Percentiles rank a stretch among this genome's conserved stretches.
These are phyloP conservation scores for Rostrohypoxylon terebratum DNA, from an alignment of 495 filamentous ascomycete genomes.

Conservation along the genomic window DNA sequence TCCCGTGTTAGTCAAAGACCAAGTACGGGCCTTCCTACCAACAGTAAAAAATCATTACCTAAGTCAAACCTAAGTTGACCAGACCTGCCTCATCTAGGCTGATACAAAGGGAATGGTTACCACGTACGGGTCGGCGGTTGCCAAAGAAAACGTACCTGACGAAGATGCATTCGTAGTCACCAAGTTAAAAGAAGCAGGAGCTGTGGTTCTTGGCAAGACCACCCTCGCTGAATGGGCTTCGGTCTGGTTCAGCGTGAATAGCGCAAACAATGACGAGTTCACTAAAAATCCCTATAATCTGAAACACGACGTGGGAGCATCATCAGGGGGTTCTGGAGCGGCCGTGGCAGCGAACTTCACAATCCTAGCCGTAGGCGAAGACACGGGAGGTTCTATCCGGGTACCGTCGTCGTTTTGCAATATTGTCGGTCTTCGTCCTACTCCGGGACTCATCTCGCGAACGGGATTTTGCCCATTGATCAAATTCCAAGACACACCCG, in stretches of 20 bases:
- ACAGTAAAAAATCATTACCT: background rate
- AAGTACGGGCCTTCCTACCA: constrained; percentile 18
- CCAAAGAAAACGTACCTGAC: constrained; percentile 32
- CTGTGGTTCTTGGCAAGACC: constrained; percentile 59
- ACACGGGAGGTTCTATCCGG: constrained; percentile 43
- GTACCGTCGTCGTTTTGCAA: constrained; percentile 40
- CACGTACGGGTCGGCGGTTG: constrained; percentile 38
- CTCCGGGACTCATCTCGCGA: constrained; percentile 48
- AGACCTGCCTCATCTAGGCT: background rate
- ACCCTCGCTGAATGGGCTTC: constrained; percentile 37
- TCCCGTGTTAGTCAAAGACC: constrained; percentile 47
- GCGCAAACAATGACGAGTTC: constrained; percentile 40
- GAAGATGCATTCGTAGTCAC: constrained; percentile 52
- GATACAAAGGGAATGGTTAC: constrained; percentile 47
- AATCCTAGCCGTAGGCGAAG: constrained; percentile 46
- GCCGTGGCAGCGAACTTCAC: constrained; percentile 49
- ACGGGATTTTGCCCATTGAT: constrained; percentile 50
- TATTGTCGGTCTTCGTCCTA: constrained; percentile 43
- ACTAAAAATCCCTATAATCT: constrained; percentile 42
- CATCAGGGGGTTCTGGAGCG: constrained; percentile 48
- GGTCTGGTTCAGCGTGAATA: constrained; percentile 29
- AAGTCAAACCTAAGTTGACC: constrained; percentile 4
- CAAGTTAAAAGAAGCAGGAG: constrained; percentile 58
- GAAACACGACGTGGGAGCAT: constrained; percentile 32
- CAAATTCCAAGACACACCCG: constrained; percentile 51